Base-by-base conservation (phyloP, 2,329 filamentous ascomycete genomes). In the Graphilbum ipis-grandicollis region DNA sequence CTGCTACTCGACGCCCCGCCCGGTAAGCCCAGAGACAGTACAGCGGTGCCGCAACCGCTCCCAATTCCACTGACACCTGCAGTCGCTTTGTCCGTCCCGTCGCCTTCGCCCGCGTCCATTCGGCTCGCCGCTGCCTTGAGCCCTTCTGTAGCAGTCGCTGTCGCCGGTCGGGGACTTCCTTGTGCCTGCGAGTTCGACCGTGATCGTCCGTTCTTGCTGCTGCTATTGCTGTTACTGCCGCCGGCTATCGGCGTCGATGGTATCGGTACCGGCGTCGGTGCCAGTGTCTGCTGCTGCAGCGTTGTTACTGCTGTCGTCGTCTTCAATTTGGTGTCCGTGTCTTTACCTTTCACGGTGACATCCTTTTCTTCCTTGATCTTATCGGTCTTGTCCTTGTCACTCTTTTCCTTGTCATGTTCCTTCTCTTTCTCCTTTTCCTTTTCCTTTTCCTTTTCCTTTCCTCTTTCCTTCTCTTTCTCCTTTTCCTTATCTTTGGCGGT, bases 111-210 rank as follows among this genome's bases (percentile, higher is more conserved):
- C n/a, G n/a, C n/a, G n/a, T n/a, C n/a, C n/a, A n/a, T 28, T 7
- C 26, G 26, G 26, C 12, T 7, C 14, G 26, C 14, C 26, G 26
- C 26, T 13, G 26, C 10, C 12, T 7, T 12, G 23, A 12, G 23
- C 23, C 23, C 23, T 25, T 12, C 23, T 12, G 23, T 25, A 7
- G 8, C 23, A 7, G 23, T 7, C 12, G 7, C 26, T 28, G 26
- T 30, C 12, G 31, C n/a, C 19, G 38, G 41, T 15, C 33, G 36
- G 1, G 43, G 43, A 26, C 43, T 45, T 15, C 42, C 40, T 19
- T 53, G 50, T 4, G 57, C 65, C 23, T 64, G 62, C 14, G 69
- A 73, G 40, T 61, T 67, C 15, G 68, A 71, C 33, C 68, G 60
- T 5, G 68, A 71, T 33, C 69, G 60, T 34, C 60, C 59, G 9